Evolutionary conservation across 179 eudicot genomes (phyloP).

Genomic region (Heliamphora ciliata): DNA sequence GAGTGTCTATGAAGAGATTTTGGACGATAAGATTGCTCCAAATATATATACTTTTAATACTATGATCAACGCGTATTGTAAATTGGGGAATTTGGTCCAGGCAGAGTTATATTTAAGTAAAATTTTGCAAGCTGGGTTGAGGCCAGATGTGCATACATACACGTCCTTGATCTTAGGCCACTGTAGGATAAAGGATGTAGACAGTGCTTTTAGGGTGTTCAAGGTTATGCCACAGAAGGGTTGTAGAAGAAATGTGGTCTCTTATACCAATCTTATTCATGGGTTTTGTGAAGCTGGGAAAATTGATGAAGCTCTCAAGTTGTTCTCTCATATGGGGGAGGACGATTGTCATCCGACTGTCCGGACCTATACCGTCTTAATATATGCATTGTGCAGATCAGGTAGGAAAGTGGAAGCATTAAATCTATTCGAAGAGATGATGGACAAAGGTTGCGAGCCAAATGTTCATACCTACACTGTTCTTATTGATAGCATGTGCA

Average conservation of each 20-base stretch:
- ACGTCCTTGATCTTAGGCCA: slow-evolving; percentile 59
- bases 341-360: slow-evolving; percentile 57
- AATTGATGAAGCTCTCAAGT: slow-evolving; percentile 50
- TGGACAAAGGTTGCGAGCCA: slow-evolving; percentile 52
- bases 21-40: slow-evolving; percentile 47
- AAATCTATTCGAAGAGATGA: slow-evolving; percentile 51
- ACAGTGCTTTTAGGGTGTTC: slow-evolving; percentile 48
- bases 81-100: slow-evolving; percentile 47
- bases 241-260: slow-evolving; percentile 61
- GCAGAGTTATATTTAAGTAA: slow-evolving; percentile 45
- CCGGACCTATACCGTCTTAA: slow-evolving; percentile 56
- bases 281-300: slow-evolving; percentile 55
- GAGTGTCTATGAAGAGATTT: slow-evolving; percentile 40
- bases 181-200: slow-evolving; percentile 63
- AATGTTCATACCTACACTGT: slow-evolving; percentile 69
- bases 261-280: slow-evolving; percentile 63
- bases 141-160: slow-evolving; percentile 61
- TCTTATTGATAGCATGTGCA: slow-evolving; percentile 52
- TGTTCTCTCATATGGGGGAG: slow-evolving; percentile 43
- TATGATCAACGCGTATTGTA: slow-evolving; percentile 58
- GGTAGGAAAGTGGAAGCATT: slow-evolving; percentile 45
- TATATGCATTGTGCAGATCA: slow-evolving; percentile 46
- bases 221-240: slow-evolving; percentile 43
- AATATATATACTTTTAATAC: slow-evolving; percentile 64
- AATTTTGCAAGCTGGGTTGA: slow-evolving; percentile 51